A percentile compares a stretch with the other conserved stretches of the same genome.
These are phyloP conservation scores for Thoreauomyces humboldtii DNA, from an alignment of 192 early-diverging fungal species.

Conservation along the genomic window DNA sequence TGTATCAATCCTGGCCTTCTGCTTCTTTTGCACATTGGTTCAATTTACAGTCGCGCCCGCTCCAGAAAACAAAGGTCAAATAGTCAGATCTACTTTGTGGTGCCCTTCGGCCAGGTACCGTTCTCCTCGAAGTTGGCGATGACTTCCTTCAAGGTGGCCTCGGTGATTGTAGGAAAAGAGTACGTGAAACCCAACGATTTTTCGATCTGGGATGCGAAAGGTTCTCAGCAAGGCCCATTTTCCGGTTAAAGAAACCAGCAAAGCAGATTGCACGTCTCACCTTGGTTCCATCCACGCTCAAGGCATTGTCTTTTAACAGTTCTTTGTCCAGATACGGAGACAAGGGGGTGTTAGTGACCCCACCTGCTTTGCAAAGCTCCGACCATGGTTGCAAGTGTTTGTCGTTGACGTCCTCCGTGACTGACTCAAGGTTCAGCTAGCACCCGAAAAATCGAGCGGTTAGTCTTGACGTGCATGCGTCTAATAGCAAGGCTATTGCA, in stretches of 20 bases:
- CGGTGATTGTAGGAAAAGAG: conserved; percentile 61
- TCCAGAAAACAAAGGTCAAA: too few relatives aligned
- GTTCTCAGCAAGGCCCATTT: neutral
- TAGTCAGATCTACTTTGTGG: too few relatives aligned
- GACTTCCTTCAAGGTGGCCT: conserved; percentile 64
- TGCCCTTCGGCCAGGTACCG: conserved; percentile 79
- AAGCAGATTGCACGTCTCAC: conserved; percentile 16
- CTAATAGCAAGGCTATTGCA: neutral
- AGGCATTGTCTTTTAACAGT: conserved; percentile 79
- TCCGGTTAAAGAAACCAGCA: neutral
- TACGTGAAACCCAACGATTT: conserved; percentile 69
- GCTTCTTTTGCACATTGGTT: too few relatives aligned
- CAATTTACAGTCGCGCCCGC: too few relatives aligned
- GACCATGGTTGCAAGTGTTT: conserved; percentile 93
- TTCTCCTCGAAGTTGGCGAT: conserved; percentile 77
- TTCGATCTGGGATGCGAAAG: conserved; percentile 52
- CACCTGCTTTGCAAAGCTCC: conserved; percentile 68
- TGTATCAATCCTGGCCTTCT: too few relatives aligned
- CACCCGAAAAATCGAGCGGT: conserved; percentile 13
- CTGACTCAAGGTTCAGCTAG: conserved; percentile 76
- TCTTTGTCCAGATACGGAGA: conserved; percentile 94
- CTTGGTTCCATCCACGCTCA: conserved; percentile 81
- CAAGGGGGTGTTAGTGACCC: conserved; percentile 76
- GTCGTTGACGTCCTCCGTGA: conserved; percentile 93
- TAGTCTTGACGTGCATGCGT: neutral